phyloP scores from a whole-genome alignment of 805 yeast species.

The Candida cerambycidarum region DNA sequence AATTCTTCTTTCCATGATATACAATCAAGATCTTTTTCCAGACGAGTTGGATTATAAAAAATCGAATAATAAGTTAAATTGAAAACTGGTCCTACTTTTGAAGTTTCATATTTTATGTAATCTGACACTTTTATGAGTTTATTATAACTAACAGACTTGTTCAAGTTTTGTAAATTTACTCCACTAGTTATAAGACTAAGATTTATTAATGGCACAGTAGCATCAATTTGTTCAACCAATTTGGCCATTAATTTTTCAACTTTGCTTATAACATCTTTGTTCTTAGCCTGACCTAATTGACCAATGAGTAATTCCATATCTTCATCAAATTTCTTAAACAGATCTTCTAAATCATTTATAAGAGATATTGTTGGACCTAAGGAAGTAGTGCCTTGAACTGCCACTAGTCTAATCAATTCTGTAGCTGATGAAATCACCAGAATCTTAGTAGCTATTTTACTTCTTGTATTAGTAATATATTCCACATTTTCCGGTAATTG shows the following conservation, averaged over 20 bases:
- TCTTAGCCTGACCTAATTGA: constrained; percentile 24
- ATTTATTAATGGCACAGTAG: constrained; percentile 65
- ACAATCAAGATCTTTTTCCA: constrained; percentile 32
- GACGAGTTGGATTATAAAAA: constrained; percentile 55
- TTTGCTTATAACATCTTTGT: constrained; percentile 23
- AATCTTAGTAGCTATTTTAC: constrained; percentile 55
- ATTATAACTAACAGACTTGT: constrained; percentile 51
- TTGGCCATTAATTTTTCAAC: constrained; percentile 51
- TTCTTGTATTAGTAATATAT: constrained; percentile 39
- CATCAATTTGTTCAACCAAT: constrained; percentile 56
- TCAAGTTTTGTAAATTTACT: constrained; percentile 53
- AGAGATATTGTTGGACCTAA: constrained; percentile 54
- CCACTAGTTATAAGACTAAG: constrained; percentile 70
- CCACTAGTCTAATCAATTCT: constrained; percentile 61
- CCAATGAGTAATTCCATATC: constrained; percentile 42
- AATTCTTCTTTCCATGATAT: constrained; percentile 74
- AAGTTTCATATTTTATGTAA: constrained; percentile 16
- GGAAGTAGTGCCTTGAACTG: constrained; percentile 61
- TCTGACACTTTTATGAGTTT: constrained; percentile 52
- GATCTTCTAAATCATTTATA: constrained; percentile 54
- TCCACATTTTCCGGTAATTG: constrained; percentile 53
- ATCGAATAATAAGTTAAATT: constrained; percentile 58
- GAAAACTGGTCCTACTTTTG: constrained; percentile 58
- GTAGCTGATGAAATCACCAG: constrained; percentile 64
- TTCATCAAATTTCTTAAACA: constrained; percentile 57